A percentile compares a stretch with the other conserved stretches of the same genome.
These are phyloP conservation scores for Sphaceloma murrayae DNA, from an alignment of 2,329 filamentous ascomycete genomes.

Conservation along the genomic window DNA sequence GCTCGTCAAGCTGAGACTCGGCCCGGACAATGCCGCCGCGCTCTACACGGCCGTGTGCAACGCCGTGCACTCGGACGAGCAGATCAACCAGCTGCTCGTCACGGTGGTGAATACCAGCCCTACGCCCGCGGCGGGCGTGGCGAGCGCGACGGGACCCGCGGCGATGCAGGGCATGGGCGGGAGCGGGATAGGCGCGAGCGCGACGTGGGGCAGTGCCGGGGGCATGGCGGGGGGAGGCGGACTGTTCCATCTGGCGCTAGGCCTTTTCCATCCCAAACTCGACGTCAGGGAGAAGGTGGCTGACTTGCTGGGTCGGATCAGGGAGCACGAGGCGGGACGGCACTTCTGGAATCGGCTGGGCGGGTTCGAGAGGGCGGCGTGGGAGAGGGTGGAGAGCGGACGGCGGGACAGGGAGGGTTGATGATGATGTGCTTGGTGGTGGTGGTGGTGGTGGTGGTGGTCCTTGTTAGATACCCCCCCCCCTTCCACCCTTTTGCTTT, in stretches of 20 bases:
- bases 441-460: too few relatives aligned
- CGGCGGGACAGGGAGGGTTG: constrained; percentile 28
- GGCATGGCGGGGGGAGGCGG: constrained; percentile 79
- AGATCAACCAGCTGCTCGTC: constrained; percentile 54
- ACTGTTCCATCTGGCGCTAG: constrained; percentile 82
- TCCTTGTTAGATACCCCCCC: too few relatives aligned
- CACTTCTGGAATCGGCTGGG: constrained; percentile 88
- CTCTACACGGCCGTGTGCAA: constrained; percentile 75
- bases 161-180: constrained; percentile 19
- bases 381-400: constrained; percentile 65
- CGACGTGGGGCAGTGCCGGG: constrained; percentile 37
- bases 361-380: constrained; percentile 80
- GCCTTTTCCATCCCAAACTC: constrained; percentile 78
- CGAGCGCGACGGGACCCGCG: constrained; percentile 12
- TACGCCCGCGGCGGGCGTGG: constrained; percentile 20
- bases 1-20: constrained; percentile 70
- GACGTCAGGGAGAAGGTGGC: constrained; percentile 70
- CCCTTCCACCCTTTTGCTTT: too few relatives aligned
- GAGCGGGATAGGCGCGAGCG: constrained; percentile 17
- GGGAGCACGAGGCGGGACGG: constrained; percentile 77
- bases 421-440: background rate
- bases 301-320: constrained; percentile 70
- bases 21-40: constrained; percentile 63
- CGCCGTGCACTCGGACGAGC: constrained; percentile 57
- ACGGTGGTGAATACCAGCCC: constrained; percentile 23